phyloP scores from a whole-genome alignment of 805 yeast genomes.

The Saccharomycopsis guyanensis region DNA sequence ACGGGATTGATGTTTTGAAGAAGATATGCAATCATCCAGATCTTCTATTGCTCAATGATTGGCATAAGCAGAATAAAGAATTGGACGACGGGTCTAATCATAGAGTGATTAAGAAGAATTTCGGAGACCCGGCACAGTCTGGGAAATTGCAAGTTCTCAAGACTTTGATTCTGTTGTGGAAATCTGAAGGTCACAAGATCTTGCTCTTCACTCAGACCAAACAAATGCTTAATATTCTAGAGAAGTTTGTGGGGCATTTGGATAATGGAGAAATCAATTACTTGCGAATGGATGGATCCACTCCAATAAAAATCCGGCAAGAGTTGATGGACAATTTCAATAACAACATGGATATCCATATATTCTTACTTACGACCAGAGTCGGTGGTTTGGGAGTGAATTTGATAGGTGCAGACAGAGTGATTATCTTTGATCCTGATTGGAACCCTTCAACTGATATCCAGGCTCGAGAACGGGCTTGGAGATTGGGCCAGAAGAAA shows the following conservation, averaged over 20 bases:
- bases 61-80: constrained; percentile 24
- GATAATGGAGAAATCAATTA: constrained; percentile 34
- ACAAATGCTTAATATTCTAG: constrained; percentile 88
- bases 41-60: constrained; percentile 38
- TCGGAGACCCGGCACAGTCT: constrained; percentile 55
- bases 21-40: constrained; percentile 98
- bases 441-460: constrained; percentile 98
- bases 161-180: constrained; percentile 71
- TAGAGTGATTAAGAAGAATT: constrained; percentile 26
- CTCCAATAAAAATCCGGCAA: constrained; percentile 73
- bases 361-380: constrained; percentile 83
- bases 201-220: constrained; percentile 86
- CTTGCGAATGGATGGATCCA: constrained; percentile 91
- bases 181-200: constrained; percentile 65
- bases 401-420: constrained; percentile 90
- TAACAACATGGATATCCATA: constrained; percentile 42
- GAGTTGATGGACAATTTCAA: constrained; percentile 76
- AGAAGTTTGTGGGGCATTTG: constrained; percentile 47
- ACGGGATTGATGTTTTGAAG: constrained; percentile 83
- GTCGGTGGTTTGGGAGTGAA: constrained; percentile 97
- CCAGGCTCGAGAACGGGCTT: constrained; percentile 94
- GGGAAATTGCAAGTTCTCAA: constrained; percentile 90
- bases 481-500: constrained; percentile 92
- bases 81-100: constrained; percentile 19
- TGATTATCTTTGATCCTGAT: constrained; percentile 92